Evolutionary conservation across 2,329 filamentous ascomycete genomes (phyloP), one percentile per base, ranked within the genome.

Genomic region (Alternaria sp.): DNA sequence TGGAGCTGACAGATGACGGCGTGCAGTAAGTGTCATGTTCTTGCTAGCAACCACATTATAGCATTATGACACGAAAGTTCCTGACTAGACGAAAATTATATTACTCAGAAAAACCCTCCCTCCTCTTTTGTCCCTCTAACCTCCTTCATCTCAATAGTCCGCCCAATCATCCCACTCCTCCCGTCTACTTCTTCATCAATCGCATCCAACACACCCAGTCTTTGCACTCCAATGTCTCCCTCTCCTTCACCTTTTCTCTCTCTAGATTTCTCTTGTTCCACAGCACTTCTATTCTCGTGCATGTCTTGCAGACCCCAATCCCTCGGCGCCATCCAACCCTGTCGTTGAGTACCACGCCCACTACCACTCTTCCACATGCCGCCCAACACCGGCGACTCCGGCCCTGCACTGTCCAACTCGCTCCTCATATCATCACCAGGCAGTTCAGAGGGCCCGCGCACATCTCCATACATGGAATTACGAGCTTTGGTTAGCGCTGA

Each of bases 401-500:
- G 17, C 10, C 30, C 45, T 19, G 15, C 54, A 25, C 36, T 36
- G 9, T 45, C 53, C 8, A 62, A 21, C 6, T 59, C 60, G 12
- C 44, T 44, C 6, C 21, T 32, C 3, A 23, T 9, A 2, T 53
- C 52, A 21, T 63, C 61, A 12, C 46, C 52, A 0, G 57, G 43
- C 1, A 64, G 26, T 36, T 64, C 62, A 21, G 62, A 64, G 2
- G 49, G 59, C 1, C 53, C 54, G 3, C 58, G 44, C 1, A 36
- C 49, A 6, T 53, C 47, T 26, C 58, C 43, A 54, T 62, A 57
- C 49, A 61, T 58, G 21, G 43, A 56, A n/a, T 61, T 51, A 19
- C 47, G 58, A 4, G 19, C 45, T 19, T 49, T 53, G 12, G 53
- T 49, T 6, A 45, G 49, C 25, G 36, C 21, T 25, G 47, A 51